phyloP scores from a whole-genome alignment of 1,139 yeast genomes.

The Zygosaccharomyces pseudobailii region DNA sequence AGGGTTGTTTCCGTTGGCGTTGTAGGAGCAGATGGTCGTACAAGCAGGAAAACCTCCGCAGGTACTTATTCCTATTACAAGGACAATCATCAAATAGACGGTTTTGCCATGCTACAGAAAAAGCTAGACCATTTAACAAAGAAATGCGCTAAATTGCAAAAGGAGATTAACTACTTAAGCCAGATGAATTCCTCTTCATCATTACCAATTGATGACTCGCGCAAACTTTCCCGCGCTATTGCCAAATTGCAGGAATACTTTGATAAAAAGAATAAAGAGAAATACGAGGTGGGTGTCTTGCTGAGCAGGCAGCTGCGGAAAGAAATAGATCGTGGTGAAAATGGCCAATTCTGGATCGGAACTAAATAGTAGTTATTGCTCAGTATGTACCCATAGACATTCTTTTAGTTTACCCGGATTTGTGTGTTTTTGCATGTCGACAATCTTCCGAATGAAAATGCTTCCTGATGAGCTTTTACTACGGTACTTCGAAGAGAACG shows the following conservation, averaged over 20 bases:
- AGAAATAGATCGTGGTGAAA: constrained; percentile 39
- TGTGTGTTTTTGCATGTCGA: background rate
- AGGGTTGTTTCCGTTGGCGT: constrained; percentile 32
- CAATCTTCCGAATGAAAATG: background rate
- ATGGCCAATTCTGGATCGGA: constrained; percentile 36
- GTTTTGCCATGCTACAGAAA: constrained; percentile 22
- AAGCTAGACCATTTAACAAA: constrained; percentile 26
- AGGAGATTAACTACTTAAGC: constrained; percentile 36
- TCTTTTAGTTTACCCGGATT: background rate
- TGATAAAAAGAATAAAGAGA: constrained; percentile 39
- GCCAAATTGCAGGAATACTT: constrained; percentile 37
- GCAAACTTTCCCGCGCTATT: constrained; percentile 36
- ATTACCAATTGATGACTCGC: constrained; percentile 36
- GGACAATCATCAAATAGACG: constrained; percentile 7
- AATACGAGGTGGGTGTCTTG: constrained; percentile 38
- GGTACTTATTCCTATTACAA: constrained; percentile 3
- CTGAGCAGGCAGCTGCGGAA: constrained; percentile 38
- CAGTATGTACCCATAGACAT: background rate
- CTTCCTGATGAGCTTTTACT: background rate
- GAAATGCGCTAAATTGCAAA: constrained; percentile 35
- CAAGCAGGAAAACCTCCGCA: constrained; percentile 14
- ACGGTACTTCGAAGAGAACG: background rate
- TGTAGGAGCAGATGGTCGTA: constrained; percentile 10
- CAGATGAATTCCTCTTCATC: constrained; percentile 35
- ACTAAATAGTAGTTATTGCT: constrained; percentile 16